Conservation (phyloP, 106 monocot genomes). For the Dactylorhiza incarnata region DNA sequence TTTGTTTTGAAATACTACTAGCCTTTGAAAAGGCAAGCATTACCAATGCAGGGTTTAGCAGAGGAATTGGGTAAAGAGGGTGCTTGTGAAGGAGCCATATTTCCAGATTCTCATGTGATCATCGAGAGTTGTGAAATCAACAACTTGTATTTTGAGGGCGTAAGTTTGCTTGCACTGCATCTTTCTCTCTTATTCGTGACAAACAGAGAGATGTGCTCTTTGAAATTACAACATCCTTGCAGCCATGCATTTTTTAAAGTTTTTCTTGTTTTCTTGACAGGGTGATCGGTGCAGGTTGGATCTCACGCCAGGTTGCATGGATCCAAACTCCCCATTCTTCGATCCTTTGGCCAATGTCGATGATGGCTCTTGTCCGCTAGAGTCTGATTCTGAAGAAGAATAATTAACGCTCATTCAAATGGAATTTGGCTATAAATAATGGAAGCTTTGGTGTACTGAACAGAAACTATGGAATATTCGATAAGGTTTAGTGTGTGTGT, state of each 20-base stretch:
- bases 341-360: slow-evolving; percentile 80
- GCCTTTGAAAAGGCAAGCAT: neutral
- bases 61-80: slow-evolving; percentile 69
- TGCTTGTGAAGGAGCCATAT: slow-evolving; percentile 76
- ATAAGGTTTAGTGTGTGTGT: too few species aligned
- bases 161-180: slow-evolving; percentile 12
- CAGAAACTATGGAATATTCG: too few species aligned
- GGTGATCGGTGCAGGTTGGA: slow-evolving; percentile 80
- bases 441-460: neutral
- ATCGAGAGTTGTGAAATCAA: slow-evolving; percentile 69
- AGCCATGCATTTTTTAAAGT: neutral
- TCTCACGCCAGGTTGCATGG: slow-evolving; percentile 70
- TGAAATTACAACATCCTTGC: neutral
- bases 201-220: neutral
- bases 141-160: slow-evolving; percentile 50
- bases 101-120: slow-evolving; percentile 68
- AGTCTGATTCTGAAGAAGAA: slow-evolving; percentile 30
- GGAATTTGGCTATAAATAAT: neutral
- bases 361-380: slow-evolving; percentile 76
- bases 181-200: neutral
- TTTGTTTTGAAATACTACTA: neutral
- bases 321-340: slow-evolving; percentile 57
- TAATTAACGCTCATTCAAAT: slow-evolving; percentile 1
- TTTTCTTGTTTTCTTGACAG: slow-evolving; percentile 21
- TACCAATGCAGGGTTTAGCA: slow-evolving; percentile 50